These are phyloP conservation scores for Linanthus parryae DNA, from an alignment of 148 eudicot genomes.

Conservation along the genomic window DNA sequence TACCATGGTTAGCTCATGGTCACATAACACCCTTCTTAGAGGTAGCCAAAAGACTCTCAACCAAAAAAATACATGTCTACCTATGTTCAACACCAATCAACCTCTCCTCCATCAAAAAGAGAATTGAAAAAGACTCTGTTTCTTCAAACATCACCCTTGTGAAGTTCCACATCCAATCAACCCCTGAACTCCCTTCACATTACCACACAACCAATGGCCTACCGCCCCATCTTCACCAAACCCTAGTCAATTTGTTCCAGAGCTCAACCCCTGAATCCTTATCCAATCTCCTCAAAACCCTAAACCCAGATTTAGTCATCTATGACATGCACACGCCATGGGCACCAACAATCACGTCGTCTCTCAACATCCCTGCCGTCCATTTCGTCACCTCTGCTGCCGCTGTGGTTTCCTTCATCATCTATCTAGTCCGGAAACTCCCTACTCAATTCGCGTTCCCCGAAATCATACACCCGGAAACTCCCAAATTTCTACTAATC, in stretches of 20 bases:
- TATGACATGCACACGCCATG: neutral
- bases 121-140: neutral
- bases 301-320: neutral
- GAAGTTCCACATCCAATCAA: constrained; percentile 8
- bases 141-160: constrained; percentile 8
- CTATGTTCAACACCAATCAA: constrained; percentile 13
- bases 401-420: neutral
- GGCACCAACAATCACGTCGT: neutral
- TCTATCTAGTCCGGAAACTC: neutral
- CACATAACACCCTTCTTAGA: neutral
- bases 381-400: neutral
- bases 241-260: too few species aligned
- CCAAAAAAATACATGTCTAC: constrained; percentile 3
- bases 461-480: neutral
- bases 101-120: constrained; percentile 9
- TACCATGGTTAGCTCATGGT: neutral
- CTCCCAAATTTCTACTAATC: neutral
- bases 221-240: too few species aligned
- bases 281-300: neutral
- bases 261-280: too few species aligned
- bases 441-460: neutral
- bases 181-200: constrained; percentile 17
- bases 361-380: neutral
- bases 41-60: neutral
- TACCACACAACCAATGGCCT: too few species aligned